phyloP scores from a whole-genome alignment of 257 asterid species.

The Asclepias syriaca region DNA sequence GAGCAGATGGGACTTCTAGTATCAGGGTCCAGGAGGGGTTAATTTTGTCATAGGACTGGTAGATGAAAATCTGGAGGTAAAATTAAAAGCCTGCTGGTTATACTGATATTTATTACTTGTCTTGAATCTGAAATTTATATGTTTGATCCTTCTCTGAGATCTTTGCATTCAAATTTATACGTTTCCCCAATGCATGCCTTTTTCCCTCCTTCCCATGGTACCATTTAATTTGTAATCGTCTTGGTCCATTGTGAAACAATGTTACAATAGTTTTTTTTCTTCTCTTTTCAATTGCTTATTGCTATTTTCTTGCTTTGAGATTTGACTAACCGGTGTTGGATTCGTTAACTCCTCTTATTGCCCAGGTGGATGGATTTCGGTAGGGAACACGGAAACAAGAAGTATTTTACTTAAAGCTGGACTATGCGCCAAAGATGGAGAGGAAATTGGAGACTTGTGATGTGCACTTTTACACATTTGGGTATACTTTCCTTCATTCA shows the following conservation, averaged over 20 bases:
- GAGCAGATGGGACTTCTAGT: constrained; percentile 72
- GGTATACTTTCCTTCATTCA: neutral
- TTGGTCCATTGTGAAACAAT: neutral
- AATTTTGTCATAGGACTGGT: neutral
- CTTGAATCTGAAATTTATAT: neutral
- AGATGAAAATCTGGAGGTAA: constrained; percentile 10
- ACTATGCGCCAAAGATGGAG: neutral
- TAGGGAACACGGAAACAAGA: neutral
- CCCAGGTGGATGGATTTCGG: neutral
- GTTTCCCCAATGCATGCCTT: neutral
- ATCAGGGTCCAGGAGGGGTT: constrained; percentile 29
- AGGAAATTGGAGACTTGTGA: neutral
- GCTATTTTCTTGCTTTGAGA: neutral
- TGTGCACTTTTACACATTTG: neutral
- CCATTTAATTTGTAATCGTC: neutral
- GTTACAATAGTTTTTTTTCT: neutral
- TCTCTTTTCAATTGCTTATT: neutral
- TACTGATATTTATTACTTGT: neutral
- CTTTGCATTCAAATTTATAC: neutral
- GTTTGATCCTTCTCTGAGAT: neutral
- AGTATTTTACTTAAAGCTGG: neutral
- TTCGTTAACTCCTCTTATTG: neutral
- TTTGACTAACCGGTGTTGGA: neutral
- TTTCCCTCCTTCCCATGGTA: neutral
- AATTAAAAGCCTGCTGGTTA: neutral